Evolutionary conservation across 179 eudicot species (phyloP).

Genomic region (Silene noctiflora): DNA sequence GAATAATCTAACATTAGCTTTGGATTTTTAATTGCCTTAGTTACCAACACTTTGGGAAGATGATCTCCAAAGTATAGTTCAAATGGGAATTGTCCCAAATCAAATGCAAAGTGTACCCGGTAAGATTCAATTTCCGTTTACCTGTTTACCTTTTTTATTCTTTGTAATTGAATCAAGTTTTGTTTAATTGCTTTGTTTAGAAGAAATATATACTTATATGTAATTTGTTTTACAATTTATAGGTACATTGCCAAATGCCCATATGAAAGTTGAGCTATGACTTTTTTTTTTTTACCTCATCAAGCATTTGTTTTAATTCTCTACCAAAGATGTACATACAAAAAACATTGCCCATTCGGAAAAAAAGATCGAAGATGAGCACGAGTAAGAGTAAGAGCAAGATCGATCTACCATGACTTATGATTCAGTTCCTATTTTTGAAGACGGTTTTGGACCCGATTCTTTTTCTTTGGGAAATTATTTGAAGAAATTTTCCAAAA

Average conservation of each 20-base stretch:
- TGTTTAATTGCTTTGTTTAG: neutral
- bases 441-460: conserved; percentile 19
- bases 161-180: too few relatives aligned
- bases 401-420: conserved; percentile 24
- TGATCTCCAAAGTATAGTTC: conserved; percentile 63
- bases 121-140: conserved; percentile 21
- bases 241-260: conserved; percentile 33
- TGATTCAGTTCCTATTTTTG: conserved; percentile 23
- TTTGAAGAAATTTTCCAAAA: conserved; percentile 13
- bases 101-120: conserved; percentile 32
- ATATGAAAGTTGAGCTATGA: conserved; percentile 39
- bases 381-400: conserved; percentile 11
- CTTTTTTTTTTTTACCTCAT: conserved; percentile 13
- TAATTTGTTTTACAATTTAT: neutral
- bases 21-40: conserved; percentile 22
- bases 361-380: conserved; percentile 11
- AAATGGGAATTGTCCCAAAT: conserved; percentile 40
- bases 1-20: neutral
- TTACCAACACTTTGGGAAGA: conserved; percentile 54
- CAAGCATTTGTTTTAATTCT: conserved; percentile 13
- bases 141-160: too few relatives aligned
- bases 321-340: conserved; percentile 29
- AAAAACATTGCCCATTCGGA: conserved; percentile 19
- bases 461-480: conserved; percentile 23
- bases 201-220: neutral